phyloP scores from a whole-genome alignment of 495 filamentous ascomycete species.

The Immersiella caudata region DNA sequence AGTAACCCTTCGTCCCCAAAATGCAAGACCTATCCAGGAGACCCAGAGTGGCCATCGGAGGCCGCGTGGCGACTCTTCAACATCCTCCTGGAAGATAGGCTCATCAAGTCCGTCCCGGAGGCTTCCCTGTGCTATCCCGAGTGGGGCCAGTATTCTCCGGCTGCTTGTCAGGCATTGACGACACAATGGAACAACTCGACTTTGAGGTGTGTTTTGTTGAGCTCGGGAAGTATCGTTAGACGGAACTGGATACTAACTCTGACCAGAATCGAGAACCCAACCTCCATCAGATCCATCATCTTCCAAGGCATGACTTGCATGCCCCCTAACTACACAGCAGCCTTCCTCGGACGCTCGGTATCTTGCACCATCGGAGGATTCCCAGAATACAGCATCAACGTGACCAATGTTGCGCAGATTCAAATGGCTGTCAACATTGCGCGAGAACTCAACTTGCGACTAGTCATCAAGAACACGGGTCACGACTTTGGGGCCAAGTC shows the following conservation, averaged over 20 bases:
- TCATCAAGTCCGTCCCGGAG: constrained; percentile 56
- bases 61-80: constrained; percentile 50
- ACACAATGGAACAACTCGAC: constrained; percentile 30
- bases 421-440: constrained; percentile 61
- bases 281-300: constrained; percentile 54
- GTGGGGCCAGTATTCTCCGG: constrained; percentile 24
- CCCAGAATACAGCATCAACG: constrained; percentile 60
- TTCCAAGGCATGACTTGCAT: constrained; percentile 54
- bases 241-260: no score
- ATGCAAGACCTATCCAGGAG: constrained; percentile 59
- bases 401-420: constrained; percentile 54
- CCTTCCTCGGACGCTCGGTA: constrained; percentile 11
- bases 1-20: neutral
- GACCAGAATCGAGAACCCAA: constrained; percentile 43
- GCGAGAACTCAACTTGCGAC: constrained; percentile 55
- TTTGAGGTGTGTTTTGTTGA: neutral
- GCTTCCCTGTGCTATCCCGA: constrained; percentile 12
- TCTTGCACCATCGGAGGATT: constrained; percentile 63
- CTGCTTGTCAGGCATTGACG: constrained; percentile 43
- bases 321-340: constrained; percentile 50
- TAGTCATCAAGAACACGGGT: constrained; percentile 70
- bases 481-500: constrained; percentile 60
- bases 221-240: constrained; percentile 13
- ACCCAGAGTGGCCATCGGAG: constrained; percentile 45
- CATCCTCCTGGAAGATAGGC: constrained; percentile 47